Conservation (phyloP, 129 eudicot species). For the Helichrysum umbraculigerum region DNA sequence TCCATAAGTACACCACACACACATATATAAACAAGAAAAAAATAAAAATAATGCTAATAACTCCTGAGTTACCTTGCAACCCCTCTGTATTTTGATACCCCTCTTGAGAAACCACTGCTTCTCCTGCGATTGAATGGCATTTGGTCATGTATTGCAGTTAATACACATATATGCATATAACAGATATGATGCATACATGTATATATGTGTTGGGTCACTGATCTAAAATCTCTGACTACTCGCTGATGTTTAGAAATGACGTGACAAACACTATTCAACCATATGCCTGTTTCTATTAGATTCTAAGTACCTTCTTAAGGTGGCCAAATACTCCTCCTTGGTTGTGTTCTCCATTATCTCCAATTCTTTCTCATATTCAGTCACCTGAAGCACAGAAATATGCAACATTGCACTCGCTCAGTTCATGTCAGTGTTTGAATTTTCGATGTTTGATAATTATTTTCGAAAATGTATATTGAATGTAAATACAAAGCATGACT, state of each 20-base stretch:
- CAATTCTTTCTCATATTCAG: conserved; percentile 63
- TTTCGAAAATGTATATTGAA: background rate
- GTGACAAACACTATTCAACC: background rate
- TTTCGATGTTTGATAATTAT: background rate
- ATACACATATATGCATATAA: background rate
- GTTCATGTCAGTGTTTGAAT: background rate
- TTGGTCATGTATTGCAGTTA: background rate
- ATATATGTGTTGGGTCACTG: background rate
- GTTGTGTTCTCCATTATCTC: conserved; percentile 73
- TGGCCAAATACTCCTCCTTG: conserved; percentile 78
- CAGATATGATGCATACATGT: background rate
- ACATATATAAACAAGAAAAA: background rate
- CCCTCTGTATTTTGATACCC: conserved; percentile 85
- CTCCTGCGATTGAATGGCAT: conserved; percentile 38
- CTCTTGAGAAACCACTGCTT: conserved; percentile 91
- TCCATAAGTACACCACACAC: background rate
- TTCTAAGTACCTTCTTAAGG: conserved; percentile 63
- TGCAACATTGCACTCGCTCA: background rate
- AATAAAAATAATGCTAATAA: background rate
- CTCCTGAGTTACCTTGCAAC: conserved; percentile 62
- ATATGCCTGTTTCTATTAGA: background rate
- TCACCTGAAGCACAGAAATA: conserved; percentile 36
- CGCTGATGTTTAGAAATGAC: too few relatives aligned
- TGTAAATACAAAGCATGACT: background rate
- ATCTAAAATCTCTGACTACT: too few relatives aligned